Percentiles rank a stretch among this genome's conserved stretches.
Conservation (phyloP, 2,329 filamentous ascomycete genomes). For the Sphaerostilbella broomeana region DNA sequence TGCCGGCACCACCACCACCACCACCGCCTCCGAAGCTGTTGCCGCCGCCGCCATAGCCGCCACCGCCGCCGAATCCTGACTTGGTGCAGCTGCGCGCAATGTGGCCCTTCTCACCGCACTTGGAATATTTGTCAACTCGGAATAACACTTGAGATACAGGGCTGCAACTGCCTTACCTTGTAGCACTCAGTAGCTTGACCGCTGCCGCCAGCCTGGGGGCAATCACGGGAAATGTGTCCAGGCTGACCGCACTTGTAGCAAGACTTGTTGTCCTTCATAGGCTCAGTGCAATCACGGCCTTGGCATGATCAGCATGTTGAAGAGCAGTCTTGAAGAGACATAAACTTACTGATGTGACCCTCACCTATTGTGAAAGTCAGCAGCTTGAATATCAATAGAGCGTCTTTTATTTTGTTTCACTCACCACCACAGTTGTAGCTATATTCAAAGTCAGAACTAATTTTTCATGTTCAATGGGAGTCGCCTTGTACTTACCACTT, state of each 20-base stretch:
- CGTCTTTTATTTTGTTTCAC: too few species aligned
- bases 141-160: neutral
- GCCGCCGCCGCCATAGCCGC: constrained; percentile 33
- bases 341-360: constrained; percentile 69
- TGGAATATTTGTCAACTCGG: constrained; percentile 9
- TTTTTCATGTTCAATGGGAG: neutral
- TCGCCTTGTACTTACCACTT: constrained; percentile 58
- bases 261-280: constrained; percentile 77
- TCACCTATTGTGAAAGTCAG: constrained; percentile 36
- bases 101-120: constrained; percentile 92
- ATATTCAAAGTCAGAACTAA: constrained; percentile 18
- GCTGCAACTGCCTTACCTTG: constrained; percentile 51
- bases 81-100: constrained; percentile 87
- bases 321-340: neutral
- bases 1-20: constrained; percentile 51
- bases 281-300: constrained; percentile 87
- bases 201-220: constrained; percentile 48
- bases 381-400: too few species aligned
- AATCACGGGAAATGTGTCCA: constrained; percentile 90
- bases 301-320: constrained; percentile 7
- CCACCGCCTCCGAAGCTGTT: constrained; percentile 40
- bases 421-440: constrained; percentile 79
- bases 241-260: constrained; percentile 74
- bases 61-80: constrained; percentile 47
- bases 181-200: constrained; percentile 71